These are phyloP conservation scores for Alternaria ventricosa DNA, from an alignment of 2,329 filamentous ascomycete genomes.

Conservation along the genomic window DNA sequence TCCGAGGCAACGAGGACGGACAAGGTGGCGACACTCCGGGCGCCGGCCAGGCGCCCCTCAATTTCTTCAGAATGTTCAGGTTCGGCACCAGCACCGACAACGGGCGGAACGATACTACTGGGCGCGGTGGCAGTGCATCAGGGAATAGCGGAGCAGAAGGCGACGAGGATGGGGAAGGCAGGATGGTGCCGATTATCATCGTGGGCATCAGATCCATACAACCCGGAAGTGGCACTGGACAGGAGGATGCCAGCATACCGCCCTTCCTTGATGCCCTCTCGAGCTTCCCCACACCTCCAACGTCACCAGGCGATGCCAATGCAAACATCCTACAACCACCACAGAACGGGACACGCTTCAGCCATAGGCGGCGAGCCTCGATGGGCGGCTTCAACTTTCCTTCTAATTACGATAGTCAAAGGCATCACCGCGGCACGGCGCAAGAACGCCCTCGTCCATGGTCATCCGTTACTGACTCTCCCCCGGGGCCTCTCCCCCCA, in stretches of 20 bases:
- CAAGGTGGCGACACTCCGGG: constrained; percentile 48
- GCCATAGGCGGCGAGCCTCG: constrained; percentile 60
- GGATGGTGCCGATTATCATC: constrained; percentile 72
- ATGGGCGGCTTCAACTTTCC: constrained; percentile 61
- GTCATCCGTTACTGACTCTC: constrained; percentile 60
- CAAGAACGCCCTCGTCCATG: constrained; percentile 52
- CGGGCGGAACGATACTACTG: constrained; percentile 26
- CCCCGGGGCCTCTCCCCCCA: constrained; percentile 65
- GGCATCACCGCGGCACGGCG: constrained; percentile 55
- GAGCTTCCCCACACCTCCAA: constrained; percentile 55
- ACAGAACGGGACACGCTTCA: constrained; percentile 62
- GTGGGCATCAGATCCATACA: constrained; percentile 72
- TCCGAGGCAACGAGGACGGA: constrained; percentile 54
- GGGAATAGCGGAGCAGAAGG: constrained; percentile 27
- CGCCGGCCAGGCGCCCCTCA: constrained; percentile 61
- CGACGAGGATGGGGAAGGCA: constrained; percentile 55
- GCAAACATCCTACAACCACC: constrained; percentile 60
- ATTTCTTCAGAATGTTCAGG: constrained; percentile 73
- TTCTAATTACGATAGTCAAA: constrained; percentile 60
- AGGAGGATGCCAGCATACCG: constrained; percentile 52
- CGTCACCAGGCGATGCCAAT: constrained; percentile 55
- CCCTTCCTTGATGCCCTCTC: constrained; percentile 60
- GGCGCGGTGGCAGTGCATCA: constrained; percentile 32
- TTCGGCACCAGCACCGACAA: constrained; percentile 61
- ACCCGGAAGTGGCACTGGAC: constrained; percentile 55